Conservation (phyloP, 1,139 yeast species). For the Keqinozyma sinolaborantium region DNA sequence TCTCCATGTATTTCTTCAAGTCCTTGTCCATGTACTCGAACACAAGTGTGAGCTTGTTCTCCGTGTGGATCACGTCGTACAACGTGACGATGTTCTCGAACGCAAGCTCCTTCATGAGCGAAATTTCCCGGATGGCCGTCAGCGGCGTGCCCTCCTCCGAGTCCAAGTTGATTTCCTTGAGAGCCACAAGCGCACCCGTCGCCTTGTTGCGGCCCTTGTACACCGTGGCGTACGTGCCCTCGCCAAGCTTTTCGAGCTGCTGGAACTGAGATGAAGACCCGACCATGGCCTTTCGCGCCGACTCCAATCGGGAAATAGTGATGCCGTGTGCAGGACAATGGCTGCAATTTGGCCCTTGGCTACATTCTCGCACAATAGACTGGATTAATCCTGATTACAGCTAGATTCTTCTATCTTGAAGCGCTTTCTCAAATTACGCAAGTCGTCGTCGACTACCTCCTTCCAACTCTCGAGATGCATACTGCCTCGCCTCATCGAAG, state of each 20-base stretch:
- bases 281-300: slow-evolving; percentile 12
- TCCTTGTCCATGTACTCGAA: slow-evolving; percentile 95
- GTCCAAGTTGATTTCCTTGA: slow-evolving; percentile 91
- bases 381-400: no score
- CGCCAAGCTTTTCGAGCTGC: slow-evolving; percentile 87
- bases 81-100: slow-evolving; percentile 91
- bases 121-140: slow-evolving; percentile 94
- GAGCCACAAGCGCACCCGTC: slow-evolving; percentile 90
- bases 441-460: no score
- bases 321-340: no score
- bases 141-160: slow-evolving; percentile 98
- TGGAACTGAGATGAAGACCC: slow-evolving; percentile 38
- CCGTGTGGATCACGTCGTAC: slow-evolving; percentile 95
- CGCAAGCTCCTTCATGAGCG: slow-evolving; percentile 92
- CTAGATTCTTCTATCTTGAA: no score
- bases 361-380: no score
- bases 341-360: no score
- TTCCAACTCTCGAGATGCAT: no score
- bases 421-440: no score
- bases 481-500: no score
- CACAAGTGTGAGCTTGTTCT: slow-evolving; percentile 88
- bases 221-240: slow-evolving; percentile 97
- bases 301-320: no score
- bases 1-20: slow-evolving; percentile 90
- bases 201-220: slow-evolving; percentile 91